phyloP scores from a whole-genome alignment of 2,329 filamentous ascomycete species.

The Stagonosporopsis vannaccii region DNA sequence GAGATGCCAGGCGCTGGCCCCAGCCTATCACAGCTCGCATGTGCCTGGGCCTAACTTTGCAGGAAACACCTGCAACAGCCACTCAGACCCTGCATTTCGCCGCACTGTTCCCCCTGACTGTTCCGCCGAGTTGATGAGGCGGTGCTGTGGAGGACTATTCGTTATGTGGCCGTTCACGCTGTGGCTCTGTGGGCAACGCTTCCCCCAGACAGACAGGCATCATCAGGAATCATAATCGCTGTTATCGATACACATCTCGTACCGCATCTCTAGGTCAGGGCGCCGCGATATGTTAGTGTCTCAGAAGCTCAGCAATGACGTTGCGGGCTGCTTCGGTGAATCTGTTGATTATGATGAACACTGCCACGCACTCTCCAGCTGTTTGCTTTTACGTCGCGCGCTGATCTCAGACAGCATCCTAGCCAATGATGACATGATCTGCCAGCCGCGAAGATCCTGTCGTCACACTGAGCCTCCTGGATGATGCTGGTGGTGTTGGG shows the following conservation, averaged over 20 bases:
- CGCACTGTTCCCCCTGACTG: slow-evolving; percentile 22
- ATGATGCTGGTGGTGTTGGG: slow-evolving; percentile 8
- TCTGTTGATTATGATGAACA: slow-evolving; percentile 30
- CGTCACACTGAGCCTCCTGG: slow-evolving; percentile 20
- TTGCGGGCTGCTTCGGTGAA: slow-evolving; percentile 13
- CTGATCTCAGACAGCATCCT: slow-evolving; percentile 18
- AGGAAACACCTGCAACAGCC: slow-evolving; percentile 37
- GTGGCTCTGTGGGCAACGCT: background rate
- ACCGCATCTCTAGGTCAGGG: background rate
- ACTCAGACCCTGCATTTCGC: slow-evolving; percentile 36
- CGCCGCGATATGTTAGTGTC: background rate
- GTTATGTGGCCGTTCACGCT: slow-evolving; percentile 7
- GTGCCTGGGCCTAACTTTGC: slow-evolving; percentile 31
- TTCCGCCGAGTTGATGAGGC: slow-evolving; percentile 25
- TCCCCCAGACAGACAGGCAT: slow-evolving; percentile 1
- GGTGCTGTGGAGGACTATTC: slow-evolving; percentile 22
- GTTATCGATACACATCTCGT: background rate
- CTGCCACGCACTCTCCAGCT: slow-evolving; percentile 16
- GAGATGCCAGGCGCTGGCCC: slow-evolving; percentile 29
- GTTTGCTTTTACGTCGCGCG: slow-evolving; percentile 17
- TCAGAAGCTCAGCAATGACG: slow-evolving; percentile 12
- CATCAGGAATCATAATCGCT: background rate
- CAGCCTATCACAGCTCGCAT: slow-evolving; percentile 11
- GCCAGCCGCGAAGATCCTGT: slow-evolving; percentile 33
- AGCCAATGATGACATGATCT: slow-evolving; percentile 37